Evolutionary conservation across 2,329 filamentous ascomycete species (phyloP), one percentile per base, ranked within the genome.

Genomic region (Colletotrichum melonis): DNA sequence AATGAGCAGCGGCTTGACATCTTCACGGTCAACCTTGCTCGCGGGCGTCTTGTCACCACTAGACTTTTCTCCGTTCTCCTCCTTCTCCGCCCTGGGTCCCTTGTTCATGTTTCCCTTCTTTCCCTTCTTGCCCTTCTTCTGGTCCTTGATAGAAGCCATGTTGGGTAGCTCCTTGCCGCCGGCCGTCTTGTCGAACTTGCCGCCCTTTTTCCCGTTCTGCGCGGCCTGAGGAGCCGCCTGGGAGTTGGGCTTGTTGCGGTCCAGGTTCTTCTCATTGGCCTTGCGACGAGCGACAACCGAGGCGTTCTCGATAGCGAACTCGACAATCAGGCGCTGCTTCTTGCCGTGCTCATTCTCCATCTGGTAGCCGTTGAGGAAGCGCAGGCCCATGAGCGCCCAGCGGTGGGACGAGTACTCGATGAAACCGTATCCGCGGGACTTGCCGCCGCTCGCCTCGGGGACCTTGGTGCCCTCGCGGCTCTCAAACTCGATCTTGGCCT

Each of bases 241-340:
- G 64, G 74, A 72, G 28, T 78, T 76, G 56, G 67, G 30, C 62
- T 52, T 76, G 66, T 76, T 72, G 30, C 59, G 68, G 68, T 76
- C 75, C 24, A 68, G 71, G 74, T 79, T 83, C 52, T 80, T 80
- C 77, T 85, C 81, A 14, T 79, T 80, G 38, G 79, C 80, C 57
- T 78, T 79, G 73, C 97, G 89, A 75, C 97, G 89, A 76, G 92
- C 90, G n/a, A 99, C 93, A 1, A 99, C 97, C 79, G 98, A 95
- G 1, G 95, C 95, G 78, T 99, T 99, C 84, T 99, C 97, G 81
- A 99, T 98, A 24, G 97, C 95, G 81, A 99, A 99, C 82, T 99
- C 97, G 49, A 96, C 96, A 79, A 99, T 95, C 64, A 99, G 85
- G 14, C 97, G 89, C 83, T 97, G 95, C 81, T 95, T 96, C 84